Conservation (phyloP, 352 stramenopile species). For the Phytopythium litorale region DNA sequence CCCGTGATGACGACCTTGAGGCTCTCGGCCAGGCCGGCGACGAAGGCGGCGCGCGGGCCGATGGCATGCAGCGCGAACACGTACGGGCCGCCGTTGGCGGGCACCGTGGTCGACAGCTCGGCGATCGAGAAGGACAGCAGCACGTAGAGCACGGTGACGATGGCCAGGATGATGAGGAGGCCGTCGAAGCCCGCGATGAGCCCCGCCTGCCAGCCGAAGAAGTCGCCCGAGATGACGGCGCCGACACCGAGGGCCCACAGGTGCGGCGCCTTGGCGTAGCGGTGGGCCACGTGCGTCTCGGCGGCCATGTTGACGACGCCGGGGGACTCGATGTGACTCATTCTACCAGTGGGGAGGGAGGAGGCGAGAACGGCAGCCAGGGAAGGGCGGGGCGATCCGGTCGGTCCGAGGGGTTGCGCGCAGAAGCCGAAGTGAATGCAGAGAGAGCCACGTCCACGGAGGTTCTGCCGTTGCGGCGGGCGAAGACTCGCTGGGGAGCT, state of each 20-base stretch:
- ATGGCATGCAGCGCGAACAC: constrained; percentile 64
- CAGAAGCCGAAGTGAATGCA: not conserved
- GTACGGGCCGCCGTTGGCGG: constrained; percentile 51
- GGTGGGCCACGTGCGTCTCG: constrained; percentile 11
- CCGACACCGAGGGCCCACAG: constrained; percentile 58
- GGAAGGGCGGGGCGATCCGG: not conserved
- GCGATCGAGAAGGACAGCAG: constrained; percentile 69
- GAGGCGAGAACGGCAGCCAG: no score
- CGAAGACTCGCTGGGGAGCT: not conserved
- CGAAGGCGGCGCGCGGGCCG: constrained; percentile 45
- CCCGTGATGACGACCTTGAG: constrained; percentile 70
- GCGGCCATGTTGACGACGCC: not conserved
- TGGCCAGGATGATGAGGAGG: constrained; percentile 47
- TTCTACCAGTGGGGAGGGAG: not conserved
- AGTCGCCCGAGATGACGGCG: constrained; percentile 53
- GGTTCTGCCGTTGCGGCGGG: no score
- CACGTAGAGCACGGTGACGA: constrained; percentile 62
- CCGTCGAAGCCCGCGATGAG: constrained; percentile 54
- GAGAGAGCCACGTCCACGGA: no score
- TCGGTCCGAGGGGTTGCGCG: not conserved
- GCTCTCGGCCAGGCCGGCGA: constrained; percentile 58
- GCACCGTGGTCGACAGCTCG: constrained; percentile 57
- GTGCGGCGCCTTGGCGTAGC: constrained; percentile 50
- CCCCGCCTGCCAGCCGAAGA: constrained; percentile 60
- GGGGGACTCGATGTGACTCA: constrained; percentile 4